Evolutionary conservation across 2,329 filamentous ascomycete genomes (phyloP).

Genomic region (Chalaropsis thielavioides): DNA sequence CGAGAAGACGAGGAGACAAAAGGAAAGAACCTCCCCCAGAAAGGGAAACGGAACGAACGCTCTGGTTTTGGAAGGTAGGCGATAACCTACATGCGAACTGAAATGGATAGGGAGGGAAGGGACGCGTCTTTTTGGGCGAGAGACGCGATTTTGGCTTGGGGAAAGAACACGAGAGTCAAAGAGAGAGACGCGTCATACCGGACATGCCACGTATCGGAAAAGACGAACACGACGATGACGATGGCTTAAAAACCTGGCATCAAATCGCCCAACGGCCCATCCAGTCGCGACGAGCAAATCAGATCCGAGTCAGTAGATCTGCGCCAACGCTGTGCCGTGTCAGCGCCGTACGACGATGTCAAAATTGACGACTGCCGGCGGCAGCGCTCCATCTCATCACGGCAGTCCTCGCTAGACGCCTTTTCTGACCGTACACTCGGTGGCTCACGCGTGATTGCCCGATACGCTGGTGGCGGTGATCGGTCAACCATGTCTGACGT

Average conservation of each 20-base stretch:
- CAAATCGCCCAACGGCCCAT: constrained; percentile 14
- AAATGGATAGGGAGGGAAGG: neutral
- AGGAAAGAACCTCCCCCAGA: neutral
- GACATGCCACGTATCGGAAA: too few relatives aligned
- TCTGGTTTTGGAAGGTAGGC: neutral
- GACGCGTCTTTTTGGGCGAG: too few relatives aligned
- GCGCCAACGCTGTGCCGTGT: neutral
- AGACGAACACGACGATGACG: neutral
- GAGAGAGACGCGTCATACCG: too few relatives aligned
- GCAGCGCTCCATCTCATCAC: neutral
- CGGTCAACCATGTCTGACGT: constrained; percentile 6
- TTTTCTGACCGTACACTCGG: neutral
- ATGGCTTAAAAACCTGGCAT: constrained; percentile 13
- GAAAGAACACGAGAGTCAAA: neutral
- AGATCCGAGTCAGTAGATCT: neutral
- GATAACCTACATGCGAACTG: neutral
- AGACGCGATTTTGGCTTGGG: neutral
- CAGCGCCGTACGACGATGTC: constrained; percentile 4
- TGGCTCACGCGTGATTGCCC: constrained; percentile 1
- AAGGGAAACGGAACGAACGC: neutral
- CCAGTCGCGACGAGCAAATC: constrained; percentile 8
- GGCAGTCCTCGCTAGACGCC: neutral
- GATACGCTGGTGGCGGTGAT: constrained; percentile 8
- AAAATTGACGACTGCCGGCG: neutral
- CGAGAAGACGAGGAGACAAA: neutral